Base-by-base conservation (phyloP, 495 filamentous ascomycete genomes). In the Astrothelium subdiscretum region DNA sequence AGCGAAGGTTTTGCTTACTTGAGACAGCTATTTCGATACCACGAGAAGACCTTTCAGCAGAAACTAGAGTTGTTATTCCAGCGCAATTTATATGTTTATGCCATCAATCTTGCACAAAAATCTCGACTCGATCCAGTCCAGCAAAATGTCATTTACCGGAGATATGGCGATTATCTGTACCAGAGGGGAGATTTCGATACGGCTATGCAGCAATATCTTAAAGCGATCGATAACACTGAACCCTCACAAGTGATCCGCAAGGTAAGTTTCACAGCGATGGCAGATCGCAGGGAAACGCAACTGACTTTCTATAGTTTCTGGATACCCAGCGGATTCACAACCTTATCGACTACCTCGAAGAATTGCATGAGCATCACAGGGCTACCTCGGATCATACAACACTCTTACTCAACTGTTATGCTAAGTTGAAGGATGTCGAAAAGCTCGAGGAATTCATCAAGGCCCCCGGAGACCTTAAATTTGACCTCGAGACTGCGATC, bases 351-450 rank as follows among this genome's bases (percentile, higher is more conserved):
- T 98, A 97, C 69, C 82, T 98, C 11, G 94, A 98, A 76, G 91
- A 97, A 73, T 76, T 98, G 29, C 94, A 98, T 71, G 91, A 97
- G 60, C 91, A 95, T 68, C 88, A 92, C 71, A 89, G 84, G 67
- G 94, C 94, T 6, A 96, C 91, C 1, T 87, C 89, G n/a, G 94
- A 98, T 65, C 94, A 98, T 69, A 98, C 94, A 0, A 98, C 92
- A 0, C 79, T 98, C 31, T 76, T 98, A 20, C 75, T 98, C 22
- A 98, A 97, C 72, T 98, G 94, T 76, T 98, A 98, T 70, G 94
- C 94, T 0, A 98, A 98, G 69, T 76, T 96, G 4, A 97, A 97
- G 69, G 92, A 98, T 70, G 92, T 96, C 8, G 85, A 87, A 40
- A 98, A 98, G 73, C 79, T 98, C 18, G 92, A 97, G 66, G 87